Evolutionary conservation across 2,329 filamentous ascomycete species (phyloP).

Genomic region (Pestalotiopsis fici): DNA sequence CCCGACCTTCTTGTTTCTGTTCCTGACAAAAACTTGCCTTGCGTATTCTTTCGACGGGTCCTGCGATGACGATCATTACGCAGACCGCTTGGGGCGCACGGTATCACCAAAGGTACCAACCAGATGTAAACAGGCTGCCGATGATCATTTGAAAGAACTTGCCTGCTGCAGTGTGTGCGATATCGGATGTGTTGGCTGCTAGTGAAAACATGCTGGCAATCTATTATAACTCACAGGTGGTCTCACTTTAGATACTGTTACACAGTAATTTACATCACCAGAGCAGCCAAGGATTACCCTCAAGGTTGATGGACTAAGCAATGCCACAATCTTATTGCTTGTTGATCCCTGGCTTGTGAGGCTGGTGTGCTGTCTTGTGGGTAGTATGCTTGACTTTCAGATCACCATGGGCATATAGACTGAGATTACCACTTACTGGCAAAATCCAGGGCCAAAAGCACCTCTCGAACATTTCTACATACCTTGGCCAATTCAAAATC

Average conservation of each 20-base stretch:
- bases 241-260: too few species aligned
- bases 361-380: not conserved
- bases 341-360: not conserved
- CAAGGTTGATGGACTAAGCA: not conserved
- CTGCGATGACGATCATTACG: not conserved
- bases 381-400: not conserved
- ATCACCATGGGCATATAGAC: not conserved
- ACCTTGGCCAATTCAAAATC: not conserved
- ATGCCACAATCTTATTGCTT: not conserved
- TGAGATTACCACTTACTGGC: not conserved
- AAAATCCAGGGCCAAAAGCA: not conserved
- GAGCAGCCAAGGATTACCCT: not conserved
- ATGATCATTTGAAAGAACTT: not conserved
- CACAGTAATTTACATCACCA: too few species aligned
- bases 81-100: not conserved
- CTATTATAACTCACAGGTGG: too few species aligned
- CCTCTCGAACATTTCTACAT: not conserved
- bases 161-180: not conserved
- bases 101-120: not conserved
- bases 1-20: not conserved
- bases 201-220: too few species aligned
- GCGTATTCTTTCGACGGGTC: not conserved
- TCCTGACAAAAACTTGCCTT: too few species aligned
- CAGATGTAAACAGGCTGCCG: not conserved
- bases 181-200: not conserved